Percentiles rank a stretch among this genome's conserved stretches.
Conservation (phyloP, 192 early-diverging fungal species). For the Coemansia sp. region DNA sequence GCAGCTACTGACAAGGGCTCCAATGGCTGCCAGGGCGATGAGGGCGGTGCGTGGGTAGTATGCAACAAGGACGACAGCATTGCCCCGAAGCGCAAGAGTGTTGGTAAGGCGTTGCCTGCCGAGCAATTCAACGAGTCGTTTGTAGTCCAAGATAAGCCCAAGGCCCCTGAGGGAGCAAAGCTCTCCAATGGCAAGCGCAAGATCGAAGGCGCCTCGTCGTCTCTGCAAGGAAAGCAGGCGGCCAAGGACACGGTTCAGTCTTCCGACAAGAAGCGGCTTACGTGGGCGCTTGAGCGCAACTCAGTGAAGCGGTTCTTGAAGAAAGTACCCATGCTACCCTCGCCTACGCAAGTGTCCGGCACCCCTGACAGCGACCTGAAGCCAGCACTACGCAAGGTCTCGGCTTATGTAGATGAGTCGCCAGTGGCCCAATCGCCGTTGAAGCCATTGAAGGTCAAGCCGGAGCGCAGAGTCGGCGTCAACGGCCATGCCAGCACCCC, state of each 20-base stretch:
- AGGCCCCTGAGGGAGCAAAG: neutral
- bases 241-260: neutral
- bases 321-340: constrained; percentile 45
- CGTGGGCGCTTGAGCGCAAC: constrained; percentile 49
- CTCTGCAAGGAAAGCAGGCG: neutral
- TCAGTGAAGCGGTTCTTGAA: constrained; percentile 49
- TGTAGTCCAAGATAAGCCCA: constrained; percentile 11
- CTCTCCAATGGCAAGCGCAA: neutral
- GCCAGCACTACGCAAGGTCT: constrained; percentile 48
- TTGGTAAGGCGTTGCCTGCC: constrained; percentile 9
- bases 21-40: neutral
- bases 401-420: constrained; percentile 27
- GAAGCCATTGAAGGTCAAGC: constrained; percentile 7
- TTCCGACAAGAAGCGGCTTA: constrained; percentile 30
- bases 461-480: neutral
- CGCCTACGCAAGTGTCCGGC: constrained; percentile 6
- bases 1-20: neutral
- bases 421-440: constrained; percentile 1
- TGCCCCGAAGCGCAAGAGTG: constrained; percentile 8
- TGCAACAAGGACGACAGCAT: constrained; percentile 5
- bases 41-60: constrained; percentile 16
- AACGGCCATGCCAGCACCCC: constrained; percentile 17
- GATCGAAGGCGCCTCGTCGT: neutral
- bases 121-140: neutral
- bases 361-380: constrained; percentile 15